Evolutionary conservation across 768 basidiomycete genomes (phyloP), one percentile per base, ranked within the genome.

Genomic region (Clitopilus hobsonii): DNA sequence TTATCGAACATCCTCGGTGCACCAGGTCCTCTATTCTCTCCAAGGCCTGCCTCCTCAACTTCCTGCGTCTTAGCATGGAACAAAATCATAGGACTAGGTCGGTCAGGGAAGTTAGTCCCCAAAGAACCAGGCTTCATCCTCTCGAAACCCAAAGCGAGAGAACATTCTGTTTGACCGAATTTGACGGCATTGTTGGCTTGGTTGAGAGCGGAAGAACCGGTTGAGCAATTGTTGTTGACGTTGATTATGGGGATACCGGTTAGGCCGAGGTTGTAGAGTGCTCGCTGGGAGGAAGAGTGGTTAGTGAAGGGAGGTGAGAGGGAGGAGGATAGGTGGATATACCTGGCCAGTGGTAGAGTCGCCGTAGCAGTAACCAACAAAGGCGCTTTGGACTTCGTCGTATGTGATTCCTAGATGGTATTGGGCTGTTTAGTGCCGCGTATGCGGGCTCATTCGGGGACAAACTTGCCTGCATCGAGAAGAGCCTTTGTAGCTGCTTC

Each of bases 401-500:
- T 94, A 94, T 6, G 82, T 91, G 57, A 94, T 81, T n/a, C 91
- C 91, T 88, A 58, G 18, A 10, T 28, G 32, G 60, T 6, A 32
- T 13, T 28, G 32, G 32, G 24, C 16, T 5, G 27, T n/a, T 20
- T 45, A 1, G 41, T 48, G 50, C 47, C 54, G 28, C 38, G 11
- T 22, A 11, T 41, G 47, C 23, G 23, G 20, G 36, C n/a, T 13
- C 26, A 25, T 29, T 7, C 28, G 22, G 14, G 18, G 24, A 32
- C 3, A 1, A 53, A 70, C 66, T 50, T 51, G 85, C 88, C 88
- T 59, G 91, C 91, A 61, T 94, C 92, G 14, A 94, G 80, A 22
- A 94, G 76, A 0, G 92, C 91, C 62, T 94, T 94, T 1, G 89
- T 91, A 0, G 88, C 82, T 1, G 92, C 92, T 67, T 94, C 92